phyloP scores from a whole-genome alignment of 2,329 filamentous ascomycete genomes.

The Ceratocystis cubensis region DNA sequence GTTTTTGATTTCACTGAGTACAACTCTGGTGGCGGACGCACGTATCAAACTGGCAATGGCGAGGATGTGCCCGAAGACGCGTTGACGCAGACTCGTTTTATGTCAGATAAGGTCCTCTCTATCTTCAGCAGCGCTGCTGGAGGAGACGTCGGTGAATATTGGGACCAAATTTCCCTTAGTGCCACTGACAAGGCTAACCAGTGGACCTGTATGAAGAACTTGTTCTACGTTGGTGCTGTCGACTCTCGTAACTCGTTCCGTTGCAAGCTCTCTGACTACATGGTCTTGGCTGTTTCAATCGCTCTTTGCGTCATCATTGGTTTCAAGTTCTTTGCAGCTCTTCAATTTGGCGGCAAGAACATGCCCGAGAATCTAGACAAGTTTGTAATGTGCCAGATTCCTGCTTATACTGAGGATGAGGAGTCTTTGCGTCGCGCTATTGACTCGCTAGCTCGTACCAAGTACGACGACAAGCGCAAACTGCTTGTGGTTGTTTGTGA shows the following conservation, averaged over 20 bases:
- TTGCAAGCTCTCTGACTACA: constrained; percentile 81
- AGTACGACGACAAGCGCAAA: constrained; percentile 97
- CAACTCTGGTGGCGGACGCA: constrained; percentile 54
- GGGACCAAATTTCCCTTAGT: constrained; percentile 56
- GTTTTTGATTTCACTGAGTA: constrained; percentile 90
- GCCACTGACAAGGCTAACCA: constrained; percentile 49
- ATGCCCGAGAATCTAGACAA: constrained; percentile 94
- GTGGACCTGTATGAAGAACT: constrained; percentile 75
- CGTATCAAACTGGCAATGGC: constrained; percentile 44
- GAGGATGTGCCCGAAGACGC: constrained; percentile 34
- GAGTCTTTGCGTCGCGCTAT: constrained; percentile 94
- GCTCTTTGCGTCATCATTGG: constrained; percentile 68
- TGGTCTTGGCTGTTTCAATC: constrained; percentile 73
- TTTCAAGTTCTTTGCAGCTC: constrained; percentile 93
- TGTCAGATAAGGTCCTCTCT: constrained; percentile 59
- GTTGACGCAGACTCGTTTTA: constrained; percentile 57
- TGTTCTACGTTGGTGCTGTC: constrained; percentile 86
- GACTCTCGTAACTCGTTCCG: constrained; percentile 78
- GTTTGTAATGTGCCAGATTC: constrained; percentile 95
- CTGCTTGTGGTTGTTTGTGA: constrained; percentile 85
- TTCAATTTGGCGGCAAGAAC: constrained; percentile 87
- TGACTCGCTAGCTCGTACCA: constrained; percentile 88
- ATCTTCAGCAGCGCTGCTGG: constrained; percentile 70
- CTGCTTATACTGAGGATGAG: constrained; percentile 96
- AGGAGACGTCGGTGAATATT: constrained; percentile 69